Conservation (phyloP, 2,329 filamentous ascomycete species). For the Verticillium nubilum region DNA sequence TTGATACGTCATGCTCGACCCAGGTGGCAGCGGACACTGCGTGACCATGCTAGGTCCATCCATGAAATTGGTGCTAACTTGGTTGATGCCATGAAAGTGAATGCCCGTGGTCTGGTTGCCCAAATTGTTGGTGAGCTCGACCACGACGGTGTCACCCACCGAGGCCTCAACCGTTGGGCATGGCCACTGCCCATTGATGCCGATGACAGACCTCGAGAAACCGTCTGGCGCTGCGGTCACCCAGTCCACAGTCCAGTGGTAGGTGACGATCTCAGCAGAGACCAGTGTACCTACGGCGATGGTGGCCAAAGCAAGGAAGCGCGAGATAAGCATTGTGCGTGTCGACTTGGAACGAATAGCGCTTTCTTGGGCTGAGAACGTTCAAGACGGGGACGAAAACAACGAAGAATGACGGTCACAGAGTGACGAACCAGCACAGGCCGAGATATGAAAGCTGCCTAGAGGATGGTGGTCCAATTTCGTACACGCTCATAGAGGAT, state of each 20-base stretch:
- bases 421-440: not conserved
- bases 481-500: not conserved
- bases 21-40: conserved; percentile 49
- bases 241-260: conserved; percentile 35
- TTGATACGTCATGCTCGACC: conserved; percentile 45
- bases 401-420: not conserved
- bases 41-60: conserved; percentile 52
- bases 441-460: not conserved
- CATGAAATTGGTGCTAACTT: conserved; percentile 47
- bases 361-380: not conserved
- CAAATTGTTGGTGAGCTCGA: conserved; percentile 44
- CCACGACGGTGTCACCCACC: conserved; percentile 43
- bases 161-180: conserved; percentile 48
- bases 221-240: conserved; percentile 32
- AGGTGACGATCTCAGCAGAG: conserved; percentile 24
- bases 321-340: not conserved
- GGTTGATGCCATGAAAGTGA: conserved; percentile 55
- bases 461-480: not conserved
- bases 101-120: conserved; percentile 47
- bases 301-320: not conserved
- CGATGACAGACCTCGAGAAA: conserved; percentile 30
- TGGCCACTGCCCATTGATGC: conserved; percentile 59
- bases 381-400: not conserved
- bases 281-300: not conserved
- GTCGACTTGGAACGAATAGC: not conserved